These are phyloP conservation scores for Herpotrichia juniperi DNA, from an alignment of 2,329 filamentous ascomycete genomes.

Conservation along the genomic window DNA sequence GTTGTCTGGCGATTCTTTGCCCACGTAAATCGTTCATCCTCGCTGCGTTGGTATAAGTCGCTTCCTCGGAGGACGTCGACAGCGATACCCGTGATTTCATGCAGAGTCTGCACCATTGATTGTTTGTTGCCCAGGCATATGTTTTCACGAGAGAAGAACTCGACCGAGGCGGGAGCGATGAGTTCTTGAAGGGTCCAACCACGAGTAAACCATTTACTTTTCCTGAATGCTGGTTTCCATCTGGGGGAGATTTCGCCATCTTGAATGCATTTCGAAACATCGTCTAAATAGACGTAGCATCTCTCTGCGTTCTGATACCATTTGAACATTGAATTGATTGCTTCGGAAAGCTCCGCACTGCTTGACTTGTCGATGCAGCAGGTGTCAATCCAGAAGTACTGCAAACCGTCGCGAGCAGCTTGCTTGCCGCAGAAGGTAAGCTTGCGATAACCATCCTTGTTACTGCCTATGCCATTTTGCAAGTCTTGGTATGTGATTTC, in stretches of 20 bases:
- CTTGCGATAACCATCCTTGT: constrained; percentile 6
- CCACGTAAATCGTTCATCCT: constrained; percentile 26
- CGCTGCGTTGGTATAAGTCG: constrained; percentile 6
- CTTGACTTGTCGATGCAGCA: constrained; percentile 1
- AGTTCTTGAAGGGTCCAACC: constrained; percentile 14
- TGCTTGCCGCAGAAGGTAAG: constrained; percentile 1
- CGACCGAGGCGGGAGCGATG: constrained; percentile 14
- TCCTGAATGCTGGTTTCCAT: neutral
- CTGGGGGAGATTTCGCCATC: neutral
- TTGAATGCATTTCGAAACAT: constrained; percentile 1
- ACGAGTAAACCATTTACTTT: neutral
- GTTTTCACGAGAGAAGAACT: constrained; percentile 17
- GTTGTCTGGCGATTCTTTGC: constrained; percentile 27
- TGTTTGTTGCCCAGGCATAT: constrained; percentile 12
- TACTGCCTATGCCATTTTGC: neutral
- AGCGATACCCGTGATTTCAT: constrained; percentile 16
- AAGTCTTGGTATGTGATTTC: constrained; percentile 2
- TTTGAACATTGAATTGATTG: neutral
- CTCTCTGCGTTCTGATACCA: neutral
- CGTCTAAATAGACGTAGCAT: neutral
- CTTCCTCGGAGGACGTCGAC: neutral
- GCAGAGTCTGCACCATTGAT: constrained; percentile 4
- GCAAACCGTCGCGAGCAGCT: neutral
- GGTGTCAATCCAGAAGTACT: neutral
- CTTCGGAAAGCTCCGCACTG: neutral